A percentile compares a stretch with the other conserved stretches of the same genome.
Conservation (phyloP, 2,329 filamentous ascomycete species). For the Colletotrichum nymphaeae region DNA sequence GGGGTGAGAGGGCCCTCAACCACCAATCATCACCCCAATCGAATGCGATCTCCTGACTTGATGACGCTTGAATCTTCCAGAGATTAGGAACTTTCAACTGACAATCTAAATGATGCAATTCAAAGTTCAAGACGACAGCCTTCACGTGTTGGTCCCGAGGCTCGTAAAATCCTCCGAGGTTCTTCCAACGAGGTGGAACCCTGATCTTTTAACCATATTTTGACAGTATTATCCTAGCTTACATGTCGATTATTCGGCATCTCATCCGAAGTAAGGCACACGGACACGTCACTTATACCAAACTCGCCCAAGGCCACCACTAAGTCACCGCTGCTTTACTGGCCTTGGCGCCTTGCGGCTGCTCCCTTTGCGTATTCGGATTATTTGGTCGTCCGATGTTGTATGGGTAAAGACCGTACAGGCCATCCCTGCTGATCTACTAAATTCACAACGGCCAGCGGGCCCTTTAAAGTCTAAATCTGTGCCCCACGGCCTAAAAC, state of each 20-base stretch:
- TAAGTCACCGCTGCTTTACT: neutral
- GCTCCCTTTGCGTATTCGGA: neutral
- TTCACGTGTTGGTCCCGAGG: neutral
- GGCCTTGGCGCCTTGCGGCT: neutral
- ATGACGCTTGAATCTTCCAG: neutral
- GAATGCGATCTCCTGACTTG: neutral
- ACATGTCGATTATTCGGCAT: neutral
- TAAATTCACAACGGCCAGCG: neutral
- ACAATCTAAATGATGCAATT: neutral
- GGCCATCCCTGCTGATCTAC: neutral
- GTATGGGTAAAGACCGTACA: neutral
- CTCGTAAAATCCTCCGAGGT: neutral
- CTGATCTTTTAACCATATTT: rapidly evolving
- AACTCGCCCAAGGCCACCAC: neutral
- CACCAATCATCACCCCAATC: neutral
- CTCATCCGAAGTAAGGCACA: neutral
- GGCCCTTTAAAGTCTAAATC: no score
- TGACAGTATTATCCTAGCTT: neutral
- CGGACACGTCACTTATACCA: neutral
- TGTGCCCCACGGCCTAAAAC: neutral
- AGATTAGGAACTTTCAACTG: neutral
- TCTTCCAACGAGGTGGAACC: no score
- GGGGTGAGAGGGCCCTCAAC: no score
- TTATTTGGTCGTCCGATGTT: neutral
- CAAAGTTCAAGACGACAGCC: neutral